phyloP scores from a whole-genome alignment of 139 green algal genomes.

The Micromonas commoda region DNA sequence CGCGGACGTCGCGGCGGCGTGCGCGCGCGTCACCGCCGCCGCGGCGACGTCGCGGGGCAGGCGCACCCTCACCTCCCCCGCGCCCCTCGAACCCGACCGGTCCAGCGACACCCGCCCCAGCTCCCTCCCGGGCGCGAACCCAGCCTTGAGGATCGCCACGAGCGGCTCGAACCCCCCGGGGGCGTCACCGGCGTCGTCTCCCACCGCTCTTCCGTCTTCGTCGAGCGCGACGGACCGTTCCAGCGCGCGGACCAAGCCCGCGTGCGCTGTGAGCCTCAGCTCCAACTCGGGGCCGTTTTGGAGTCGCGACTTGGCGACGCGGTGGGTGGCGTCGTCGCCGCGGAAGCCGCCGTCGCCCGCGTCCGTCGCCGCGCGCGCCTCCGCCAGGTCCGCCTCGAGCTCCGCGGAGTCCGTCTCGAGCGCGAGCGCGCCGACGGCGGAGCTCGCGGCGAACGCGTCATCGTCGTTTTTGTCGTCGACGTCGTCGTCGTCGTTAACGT shows the following conservation, averaged over 20 bases:
- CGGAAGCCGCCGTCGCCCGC: no score
- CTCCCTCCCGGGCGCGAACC: not conserved
- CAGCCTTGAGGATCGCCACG: not conserved
- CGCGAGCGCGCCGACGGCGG: not conserved
- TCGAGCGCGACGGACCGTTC: not conserved
- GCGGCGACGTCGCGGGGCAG: not conserved
- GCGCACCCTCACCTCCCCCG: not conserved
- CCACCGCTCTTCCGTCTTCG: no score
- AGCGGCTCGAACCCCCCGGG: not conserved
- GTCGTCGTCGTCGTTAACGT: not conserved
- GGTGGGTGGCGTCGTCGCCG: no score
- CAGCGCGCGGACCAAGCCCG: not conserved
- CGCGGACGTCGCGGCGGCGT: not conserved
- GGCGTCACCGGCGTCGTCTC: no score
- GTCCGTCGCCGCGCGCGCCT: no score
- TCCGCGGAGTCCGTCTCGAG: not conserved
- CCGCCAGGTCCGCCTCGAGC: not conserved
- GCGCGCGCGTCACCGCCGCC: not conserved
- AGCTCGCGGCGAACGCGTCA: not conserved
- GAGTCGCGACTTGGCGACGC: no score
- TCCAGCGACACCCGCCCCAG: not conserved
- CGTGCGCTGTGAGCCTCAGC: not conserved
- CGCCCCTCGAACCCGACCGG: not conserved
- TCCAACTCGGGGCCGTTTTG: not conserved
- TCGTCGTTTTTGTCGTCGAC: not conserved